Conservation (phyloP, 2,329 filamentous ascomycete genomes). For the Alternaria atra region DNA sequence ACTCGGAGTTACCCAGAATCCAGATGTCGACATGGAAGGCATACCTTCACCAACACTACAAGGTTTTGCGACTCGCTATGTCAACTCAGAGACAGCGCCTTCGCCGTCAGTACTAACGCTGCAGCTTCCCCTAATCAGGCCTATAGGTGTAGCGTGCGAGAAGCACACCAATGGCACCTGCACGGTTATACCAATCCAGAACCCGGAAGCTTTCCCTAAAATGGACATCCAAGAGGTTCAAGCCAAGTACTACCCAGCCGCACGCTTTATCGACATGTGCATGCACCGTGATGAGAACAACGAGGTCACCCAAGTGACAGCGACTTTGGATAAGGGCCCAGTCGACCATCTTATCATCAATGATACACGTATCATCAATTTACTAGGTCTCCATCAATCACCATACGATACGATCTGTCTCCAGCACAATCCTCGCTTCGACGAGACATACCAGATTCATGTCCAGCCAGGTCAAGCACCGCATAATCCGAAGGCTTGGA, state of each 20-base stretch:
- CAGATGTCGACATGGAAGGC: neutral
- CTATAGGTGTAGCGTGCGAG: neutral
- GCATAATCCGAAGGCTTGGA: constrained; percentile 6
- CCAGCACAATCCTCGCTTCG: neutral
- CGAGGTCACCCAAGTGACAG: constrained; percentile 19
- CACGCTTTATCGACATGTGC: constrained; percentile 17
- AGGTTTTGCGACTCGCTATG: neutral
- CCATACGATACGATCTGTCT: constrained; percentile 4
- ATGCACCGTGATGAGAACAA: constrained; percentile 7
- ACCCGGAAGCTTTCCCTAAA: constrained; percentile 20
- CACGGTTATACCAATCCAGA: constrained; percentile 19
- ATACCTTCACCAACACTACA: neutral
- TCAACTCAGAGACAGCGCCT: neutral
- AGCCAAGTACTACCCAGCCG: constrained; percentile 19
- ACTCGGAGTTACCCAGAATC: neutral
- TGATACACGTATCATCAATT: constrained; percentile 15
- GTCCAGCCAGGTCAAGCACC: constrained; percentile 8
- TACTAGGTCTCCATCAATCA: constrained; percentile 18
- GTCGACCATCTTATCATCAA: constrained; percentile 27
- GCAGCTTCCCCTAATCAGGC: neutral
- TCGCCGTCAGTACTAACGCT: neutral
- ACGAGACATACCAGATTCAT: constrained; percentile 22
- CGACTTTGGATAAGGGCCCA: constrained; percentile 23
- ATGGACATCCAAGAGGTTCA: constrained; percentile 23
- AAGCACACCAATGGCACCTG: neutral